These are phyloP conservation scores for Camellia japonica DNA, from an alignment of 148 eudicot species.

Conservation along the genomic window DNA sequence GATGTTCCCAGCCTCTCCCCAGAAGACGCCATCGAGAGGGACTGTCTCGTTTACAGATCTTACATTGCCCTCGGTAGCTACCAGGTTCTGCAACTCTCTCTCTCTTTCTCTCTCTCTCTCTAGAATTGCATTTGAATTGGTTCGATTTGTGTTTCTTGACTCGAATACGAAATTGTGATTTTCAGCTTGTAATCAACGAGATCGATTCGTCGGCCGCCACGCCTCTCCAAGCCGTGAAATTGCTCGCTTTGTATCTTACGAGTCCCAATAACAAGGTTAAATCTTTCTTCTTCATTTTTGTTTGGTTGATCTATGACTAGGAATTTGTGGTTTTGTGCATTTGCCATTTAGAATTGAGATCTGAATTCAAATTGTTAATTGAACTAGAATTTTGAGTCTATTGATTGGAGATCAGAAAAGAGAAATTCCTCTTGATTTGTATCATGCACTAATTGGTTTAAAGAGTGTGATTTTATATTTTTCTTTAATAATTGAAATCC, in stretches of 20 bases:
- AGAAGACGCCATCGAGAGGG: constrained; percentile 70
- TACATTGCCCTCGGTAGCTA: constrained; percentile 89
- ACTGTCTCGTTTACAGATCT: constrained; percentile 72
- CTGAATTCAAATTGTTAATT: neutral
- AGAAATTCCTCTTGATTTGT: neutral
- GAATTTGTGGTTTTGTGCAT: neutral
- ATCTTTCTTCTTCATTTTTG: constrained; percentile 10
- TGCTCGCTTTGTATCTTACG: constrained; percentile 78
- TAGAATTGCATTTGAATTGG: neutral
- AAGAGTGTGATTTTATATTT: neutral
- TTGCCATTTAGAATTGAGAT: neutral
- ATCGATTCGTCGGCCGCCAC: constrained; percentile 81
- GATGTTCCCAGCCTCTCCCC: constrained; percentile 68
- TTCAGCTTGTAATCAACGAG: constrained; percentile 75
- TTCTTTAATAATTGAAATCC: neutral
- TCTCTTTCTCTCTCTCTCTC: neutral
- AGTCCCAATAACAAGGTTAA: constrained; percentile 60
- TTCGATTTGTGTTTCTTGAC: neutral
- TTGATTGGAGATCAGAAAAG: neutral
- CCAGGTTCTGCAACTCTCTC: constrained; percentile 31
- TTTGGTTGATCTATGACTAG: neutral
- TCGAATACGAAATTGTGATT: neutral
- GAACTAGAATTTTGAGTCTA: neutral
- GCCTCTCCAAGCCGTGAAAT: constrained; percentile 85
- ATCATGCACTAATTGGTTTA: neutral